Conservation (phyloP, 2,329 filamentous ascomycete genomes). For the Alternaria burnsii region DNA sequence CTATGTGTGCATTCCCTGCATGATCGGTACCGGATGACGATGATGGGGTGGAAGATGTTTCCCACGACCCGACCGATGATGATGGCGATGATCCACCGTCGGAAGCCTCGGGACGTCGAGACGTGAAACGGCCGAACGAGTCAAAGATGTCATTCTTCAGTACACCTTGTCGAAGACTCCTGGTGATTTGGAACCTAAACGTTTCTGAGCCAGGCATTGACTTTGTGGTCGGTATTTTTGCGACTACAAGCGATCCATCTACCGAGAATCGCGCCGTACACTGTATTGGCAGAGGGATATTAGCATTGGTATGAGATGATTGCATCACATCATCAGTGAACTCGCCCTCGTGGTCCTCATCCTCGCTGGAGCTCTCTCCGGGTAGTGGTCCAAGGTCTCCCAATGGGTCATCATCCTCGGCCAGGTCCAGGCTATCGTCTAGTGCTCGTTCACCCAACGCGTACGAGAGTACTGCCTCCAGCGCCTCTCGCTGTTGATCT, state of each 20-base stretch:
- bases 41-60: conserved; percentile 50
- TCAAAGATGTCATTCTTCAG: conserved; percentile 65
- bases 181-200: conserved; percentile 40
- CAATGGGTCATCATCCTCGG: conserved; percentile 64
- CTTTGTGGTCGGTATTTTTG: conserved; percentile 58
- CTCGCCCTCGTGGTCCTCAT: conserved; percentile 71
- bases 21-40: conserved; percentile 50
- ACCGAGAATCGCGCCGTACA: conserved; percentile 66
- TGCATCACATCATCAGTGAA: conserved; percentile 60
- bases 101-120: conserved; percentile 29
- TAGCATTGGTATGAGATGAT: conserved; percentile 67
- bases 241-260: conserved; percentile 62
- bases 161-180: conserved; percentile 33
- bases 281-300: conserved; percentile 69
- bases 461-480: conserved; percentile 70
- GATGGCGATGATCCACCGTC: conserved; percentile 35
- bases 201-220: conserved; percentile 33
- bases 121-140: conserved; percentile 64
- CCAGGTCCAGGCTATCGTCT: conserved; percentile 62
- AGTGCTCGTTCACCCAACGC: conserved; percentile 66
- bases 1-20: conserved; percentile 52
- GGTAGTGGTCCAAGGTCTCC: conserved; percentile 44
- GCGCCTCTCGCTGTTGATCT: conserved; percentile 61
- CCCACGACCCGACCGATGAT: conserved; percentile 46
- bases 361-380: conserved; percentile 83